Base-by-base conservation (phyloP, 805 yeast genomes). In the Myxozyma geophila region DNA sequence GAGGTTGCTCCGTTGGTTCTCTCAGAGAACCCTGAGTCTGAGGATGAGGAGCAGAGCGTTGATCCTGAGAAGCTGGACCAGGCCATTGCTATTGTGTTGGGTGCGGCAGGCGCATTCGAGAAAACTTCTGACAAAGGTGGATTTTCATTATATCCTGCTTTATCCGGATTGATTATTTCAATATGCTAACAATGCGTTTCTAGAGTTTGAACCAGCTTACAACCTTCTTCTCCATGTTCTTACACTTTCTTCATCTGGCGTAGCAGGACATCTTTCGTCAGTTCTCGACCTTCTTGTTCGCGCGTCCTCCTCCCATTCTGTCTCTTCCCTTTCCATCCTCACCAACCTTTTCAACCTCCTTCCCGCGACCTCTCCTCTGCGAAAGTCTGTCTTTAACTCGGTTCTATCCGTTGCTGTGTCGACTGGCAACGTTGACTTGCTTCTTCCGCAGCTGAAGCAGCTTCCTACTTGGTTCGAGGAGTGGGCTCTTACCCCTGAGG, bases 301-400 rank as follows among this genome's bases (percentile, higher is more conserved):
- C 19, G 59, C 63, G n/a, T 33, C 53, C 46, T 12, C 39, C 15
- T 40, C 59, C 13, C 63, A 56, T 46, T 28, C 67, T 3, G 46
- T 63, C 13, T 33, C 68, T 15, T 37, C 50, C 17, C 58, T 66
- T 13, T 39, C 64, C 13, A 76, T 78, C 7, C 67, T 77, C 54
- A 71, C 78, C 54, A 78, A 77, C 66, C 71, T 78, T 47, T 79
- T 79, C 74, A 79, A 78, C 70, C 72, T 77, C 33, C 70, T 79
- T 50, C 70, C 74, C 17, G 59, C 66, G 35, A 46, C 56, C 33
- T 72, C 77, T 36, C 67, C 72, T 7, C 69, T 72, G 53, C 70
- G 75, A 54, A 70, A 72, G 40, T 62, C 60, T 8, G 77, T 78
- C 10, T 75, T 79, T 65, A 43, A 36, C 58, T 62, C 74, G 52